Base-by-base conservation (phyloP, 768 basidiomycete species). In the Termitomyces bulborhizus region DNA sequence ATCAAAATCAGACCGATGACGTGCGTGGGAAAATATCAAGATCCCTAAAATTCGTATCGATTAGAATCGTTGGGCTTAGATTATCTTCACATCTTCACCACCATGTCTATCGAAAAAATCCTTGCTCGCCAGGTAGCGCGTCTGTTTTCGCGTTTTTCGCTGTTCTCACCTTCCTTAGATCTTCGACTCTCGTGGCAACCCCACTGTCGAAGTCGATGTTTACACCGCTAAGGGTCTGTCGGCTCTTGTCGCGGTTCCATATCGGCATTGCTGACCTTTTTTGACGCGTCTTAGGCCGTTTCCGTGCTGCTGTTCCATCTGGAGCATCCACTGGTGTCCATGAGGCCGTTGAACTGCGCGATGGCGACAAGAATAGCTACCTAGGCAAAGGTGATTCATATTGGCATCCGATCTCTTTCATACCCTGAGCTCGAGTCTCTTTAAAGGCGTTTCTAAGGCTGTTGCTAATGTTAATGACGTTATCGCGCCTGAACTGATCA, bases 181-280 rank as follows among this genome's bases (percentile, higher is more conserved):
- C 85, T 98, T 97, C 72, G 96, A 98, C 82, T 98, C 94, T 68
- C 93, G 96, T 69, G 95, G 94, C 65, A 94, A 98, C 82, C 93
- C 91, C 66, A 96, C 94, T 66, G 92, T 97, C 68, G 94, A 93
- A 76, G 92, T 93, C 69, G 92, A 95, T 70, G 76, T 95, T 66
- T 69, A 81, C 82, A 98, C 95, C 58, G 81, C 68, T 41, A 93
- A 93, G 81, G 94, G 93, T 90, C 66, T 56, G 55, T 51, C 47
- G 34, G 27, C 32, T 21, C 21, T 2, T 21, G 49, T 34, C 44
- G 39, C 51, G 41, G 15, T 49, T 36, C 36, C 6, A 12, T 41
- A 43, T 44, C 27, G 29, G 29, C 18, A 4, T 24, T 26, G 32
- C 44, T 54, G 57, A 58, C 40, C 52, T 49, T 31, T 51, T 44